Base-by-base conservation (phyloP, 306 rosid genomes). In the Adenanthera pavonina region DNA sequence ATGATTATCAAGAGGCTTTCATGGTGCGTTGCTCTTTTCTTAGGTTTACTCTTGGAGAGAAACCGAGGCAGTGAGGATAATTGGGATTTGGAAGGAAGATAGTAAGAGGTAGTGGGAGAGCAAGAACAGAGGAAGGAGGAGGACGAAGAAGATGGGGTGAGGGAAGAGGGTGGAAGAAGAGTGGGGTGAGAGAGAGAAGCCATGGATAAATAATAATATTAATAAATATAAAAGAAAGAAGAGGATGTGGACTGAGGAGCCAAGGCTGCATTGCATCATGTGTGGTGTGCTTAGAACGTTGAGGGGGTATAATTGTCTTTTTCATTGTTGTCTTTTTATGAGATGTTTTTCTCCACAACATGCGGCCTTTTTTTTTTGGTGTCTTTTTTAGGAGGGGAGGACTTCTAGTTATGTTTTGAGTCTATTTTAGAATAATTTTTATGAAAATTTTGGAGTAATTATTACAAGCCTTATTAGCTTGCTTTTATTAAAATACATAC, bases 1-100 rank as follows among this genome's bases (percentile, higher is more conserved):
- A 90, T 66, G 84, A 91, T 87, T 80, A 48, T 75, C 38, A 84
- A 72, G 17, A 89, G 82, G 84, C 49, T 80, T 36, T 80, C 66
- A 1, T 88, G 88, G 44, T 72, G 86, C 8, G 85, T 78, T n/a
- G 80, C 53, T 85, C 85, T 87, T n/a, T 14, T 35, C 25, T 35
- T 35, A 70, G 83, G 83, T 73, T 72, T 82, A 15, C 74, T 40
- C 69, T 64, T 64, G 13, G 46, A 16, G 69, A 64, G 44, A 20
- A 64, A 64, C 13, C 68, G 68, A 33, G 43, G 19, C 5, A 82
- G 77, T 8, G 74, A 70, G 12, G 80, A 83, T 35, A 64, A 66
- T 78, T 87, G 79, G 44, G 38, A 36, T 15, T 64, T 64, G n/a
- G 69, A 64, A 53, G 80, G 64, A 40, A 35, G 13, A 35, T 77